Evolutionary conservation across 345 rosid genomes (phyloP), one percentile per base, ranked within the genome.

Genomic region (Gossypium stocksii): DNA sequence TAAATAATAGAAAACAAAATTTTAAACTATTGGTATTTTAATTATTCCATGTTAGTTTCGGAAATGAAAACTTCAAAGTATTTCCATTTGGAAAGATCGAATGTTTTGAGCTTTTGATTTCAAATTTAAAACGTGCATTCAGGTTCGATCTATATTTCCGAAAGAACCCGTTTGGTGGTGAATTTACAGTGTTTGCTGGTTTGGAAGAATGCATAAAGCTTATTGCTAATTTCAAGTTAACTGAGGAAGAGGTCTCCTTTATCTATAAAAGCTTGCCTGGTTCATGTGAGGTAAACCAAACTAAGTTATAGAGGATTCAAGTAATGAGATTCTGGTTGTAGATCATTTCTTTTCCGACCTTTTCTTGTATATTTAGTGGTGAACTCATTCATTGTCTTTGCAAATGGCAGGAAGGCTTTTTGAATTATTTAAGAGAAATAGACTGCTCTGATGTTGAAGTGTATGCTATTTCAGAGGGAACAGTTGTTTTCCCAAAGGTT

Each of bases 131-230:
- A 59, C 48, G 2, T 77, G 70, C 65, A 79, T 49, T 48, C 83
- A 96, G 99, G 83, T 96, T 93, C 78, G 99, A 96, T 85, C 75
- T 96, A 43, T 96, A 86, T 86, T 93, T 93, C 74, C 97, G 98
- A 77, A 96, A 79, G 91, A 96, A 89, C 75, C 99, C 98, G 0
- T 96, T 96, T 78, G 97, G 95, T 65, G 98, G 99, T 43, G 99
- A 96, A 71, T 96, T 90, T 61, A 91, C 98, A 1, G 78, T 96
- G 27, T 96, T 91, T 85, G 98, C 99, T 63, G 98, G 99, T 56
- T 85, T 96, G 73, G 99, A 93, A 61, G 99, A 96, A 80, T 96
- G 99, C 81, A 86, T 96, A 34, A 87, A 86, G 81, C 83, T 96
- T 60, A 83, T 96, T 38, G 97, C 98, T 67, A 93, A 86, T 86